Evolutionary conservation across 2,329 filamentous ascomycete genomes (phyloP).

Genomic region (Cladobotryum protrusum): DNA sequence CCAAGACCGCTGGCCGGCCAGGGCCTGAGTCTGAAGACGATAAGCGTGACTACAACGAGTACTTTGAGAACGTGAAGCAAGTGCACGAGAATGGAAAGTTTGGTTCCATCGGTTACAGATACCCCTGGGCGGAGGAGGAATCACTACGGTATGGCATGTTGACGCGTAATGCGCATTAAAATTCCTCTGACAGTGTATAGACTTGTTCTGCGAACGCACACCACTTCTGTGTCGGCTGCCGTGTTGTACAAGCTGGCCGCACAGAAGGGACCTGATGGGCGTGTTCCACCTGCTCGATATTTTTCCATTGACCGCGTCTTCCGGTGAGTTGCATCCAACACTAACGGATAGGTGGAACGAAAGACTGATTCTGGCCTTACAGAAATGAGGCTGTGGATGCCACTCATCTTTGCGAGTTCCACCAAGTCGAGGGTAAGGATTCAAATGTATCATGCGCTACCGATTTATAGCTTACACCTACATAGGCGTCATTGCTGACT

Average conservation of each 20-base stretch:
- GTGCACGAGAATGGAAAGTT: constrained; percentile 91
- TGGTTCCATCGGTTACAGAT: constrained; percentile 92
- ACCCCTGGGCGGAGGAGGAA: constrained; percentile 87
- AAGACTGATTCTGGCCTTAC: neutral
- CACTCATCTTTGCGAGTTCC: constrained; percentile 95
- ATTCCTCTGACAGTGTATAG: constrained; percentile 1
- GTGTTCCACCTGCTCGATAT: constrained; percentile 70
- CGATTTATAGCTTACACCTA: neutral
- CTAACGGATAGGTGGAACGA: neutral
- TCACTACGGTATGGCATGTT: constrained; percentile 48
- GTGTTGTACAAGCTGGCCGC: constrained; percentile 86
- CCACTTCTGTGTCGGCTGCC: constrained; percentile 83
- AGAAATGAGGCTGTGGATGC: constrained; percentile 90
- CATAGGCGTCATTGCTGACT: constrained; percentile 79
- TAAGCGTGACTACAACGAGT: constrained; percentile 67
- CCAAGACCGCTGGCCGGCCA: constrained; percentile 65
- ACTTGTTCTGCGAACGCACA: constrained; percentile 91
- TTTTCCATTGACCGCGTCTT: constrained; percentile 99
- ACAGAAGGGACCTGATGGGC: constrained; percentile 66
- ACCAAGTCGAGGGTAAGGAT: constrained; percentile 82
- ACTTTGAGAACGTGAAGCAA: constrained; percentile 80
- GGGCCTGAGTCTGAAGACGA: constrained; percentile 47
- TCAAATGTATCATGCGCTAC: neutral
- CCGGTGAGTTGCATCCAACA: constrained; percentile 36
- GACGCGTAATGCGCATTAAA: neutral